A percentile compares a stretch with the other conserved stretches of the same genome.
Evolutionary conservation across 2,329 filamentous ascomycete species (phyloP).

Genomic region (Apiospora arundinis): DNA sequence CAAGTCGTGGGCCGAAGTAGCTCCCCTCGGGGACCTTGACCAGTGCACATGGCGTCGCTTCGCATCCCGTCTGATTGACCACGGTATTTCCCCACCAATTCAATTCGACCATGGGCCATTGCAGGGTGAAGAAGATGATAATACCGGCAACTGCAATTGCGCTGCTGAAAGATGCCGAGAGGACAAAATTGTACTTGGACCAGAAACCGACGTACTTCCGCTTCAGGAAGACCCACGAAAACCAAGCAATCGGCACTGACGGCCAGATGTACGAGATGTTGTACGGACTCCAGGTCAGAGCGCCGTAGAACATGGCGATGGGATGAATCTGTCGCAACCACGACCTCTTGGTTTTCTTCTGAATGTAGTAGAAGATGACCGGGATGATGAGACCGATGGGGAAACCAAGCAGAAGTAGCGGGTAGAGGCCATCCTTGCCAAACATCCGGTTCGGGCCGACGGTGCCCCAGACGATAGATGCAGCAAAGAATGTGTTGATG

Average conservation of each 20-base stretch:
- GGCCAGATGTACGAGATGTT: conserved; percentile 55
- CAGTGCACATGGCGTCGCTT: conserved; percentile 47
- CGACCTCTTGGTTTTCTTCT: conserved; percentile 45
- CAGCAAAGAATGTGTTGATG: conserved; percentile 63
- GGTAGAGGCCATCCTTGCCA: conserved; percentile 44
- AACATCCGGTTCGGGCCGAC: conserved; percentile 47
- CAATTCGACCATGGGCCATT: conserved; percentile 32
- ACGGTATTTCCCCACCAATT: conserved; percentile 57
- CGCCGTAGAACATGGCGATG: conserved; percentile 50
- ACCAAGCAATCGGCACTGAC: conserved; percentile 26
- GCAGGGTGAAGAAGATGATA: conserved; percentile 37
- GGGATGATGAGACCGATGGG: conserved; percentile 45
- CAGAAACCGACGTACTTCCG: conserved; percentile 34
- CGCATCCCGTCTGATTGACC: conserved; percentile 46
- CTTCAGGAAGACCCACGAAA: conserved; percentile 50
- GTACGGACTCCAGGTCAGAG: conserved; percentile 37
- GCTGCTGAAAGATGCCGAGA: conserved; percentile 36
- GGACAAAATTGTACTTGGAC: conserved; percentile 39
- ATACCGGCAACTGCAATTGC: conserved; percentile 35
- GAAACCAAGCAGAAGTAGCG: conserved; percentile 41
- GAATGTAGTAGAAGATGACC: conserved; percentile 49
- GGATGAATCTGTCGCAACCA: conserved; percentile 54
- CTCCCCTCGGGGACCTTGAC: conserved; percentile 40
- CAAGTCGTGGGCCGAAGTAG: conserved; percentile 43
- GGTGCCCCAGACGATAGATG: conserved; percentile 50